Percentiles rank a stretch among this genome's conserved stretches.
Conservation (phyloP, 495 filamentous ascomycete genomes). For the Aspergillus steynii region DNA sequence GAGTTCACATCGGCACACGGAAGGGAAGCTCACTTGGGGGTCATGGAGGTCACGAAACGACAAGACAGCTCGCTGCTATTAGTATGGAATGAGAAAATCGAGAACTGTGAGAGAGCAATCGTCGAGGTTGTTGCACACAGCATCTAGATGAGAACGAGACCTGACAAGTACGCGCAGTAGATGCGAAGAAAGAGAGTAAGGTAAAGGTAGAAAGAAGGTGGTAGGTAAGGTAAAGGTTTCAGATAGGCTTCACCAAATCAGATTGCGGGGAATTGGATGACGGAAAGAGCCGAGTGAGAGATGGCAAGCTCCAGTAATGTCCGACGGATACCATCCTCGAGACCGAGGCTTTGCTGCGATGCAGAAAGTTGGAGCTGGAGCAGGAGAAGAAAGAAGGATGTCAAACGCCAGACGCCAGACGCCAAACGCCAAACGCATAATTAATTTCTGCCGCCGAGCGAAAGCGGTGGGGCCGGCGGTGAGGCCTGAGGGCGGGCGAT, state of each 20-base stretch:
- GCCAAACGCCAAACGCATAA: background rate
- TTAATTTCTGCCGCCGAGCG: background rate
- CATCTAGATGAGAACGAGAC: background rate
- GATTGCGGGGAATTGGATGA: background rate
- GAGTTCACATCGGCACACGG: background rate
- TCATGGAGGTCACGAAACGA: background rate
- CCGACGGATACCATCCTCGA: background rate
- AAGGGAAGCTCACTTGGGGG: background rate
- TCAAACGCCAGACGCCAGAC: background rate
- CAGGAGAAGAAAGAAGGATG: background rate
- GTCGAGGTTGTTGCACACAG: background rate
- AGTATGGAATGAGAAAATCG: background rate
- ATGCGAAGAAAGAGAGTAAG: background rate
- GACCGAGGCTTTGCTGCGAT: background rate
- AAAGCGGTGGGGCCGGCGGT: background rate
- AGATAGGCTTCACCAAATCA: background rate
- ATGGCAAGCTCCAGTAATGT: background rate
- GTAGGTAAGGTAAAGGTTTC: background rate
- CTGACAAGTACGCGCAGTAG: background rate
- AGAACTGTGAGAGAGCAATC: background rate
- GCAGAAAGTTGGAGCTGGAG: background rate
- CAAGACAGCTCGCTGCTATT: background rate
- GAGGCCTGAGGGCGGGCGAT: background rate
- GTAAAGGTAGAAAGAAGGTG: no score
- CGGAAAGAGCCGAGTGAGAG: background rate